phyloP scores from a whole-genome alignment of 1,139 yeast species.

The Yamadazyma mexicana region DNA sequence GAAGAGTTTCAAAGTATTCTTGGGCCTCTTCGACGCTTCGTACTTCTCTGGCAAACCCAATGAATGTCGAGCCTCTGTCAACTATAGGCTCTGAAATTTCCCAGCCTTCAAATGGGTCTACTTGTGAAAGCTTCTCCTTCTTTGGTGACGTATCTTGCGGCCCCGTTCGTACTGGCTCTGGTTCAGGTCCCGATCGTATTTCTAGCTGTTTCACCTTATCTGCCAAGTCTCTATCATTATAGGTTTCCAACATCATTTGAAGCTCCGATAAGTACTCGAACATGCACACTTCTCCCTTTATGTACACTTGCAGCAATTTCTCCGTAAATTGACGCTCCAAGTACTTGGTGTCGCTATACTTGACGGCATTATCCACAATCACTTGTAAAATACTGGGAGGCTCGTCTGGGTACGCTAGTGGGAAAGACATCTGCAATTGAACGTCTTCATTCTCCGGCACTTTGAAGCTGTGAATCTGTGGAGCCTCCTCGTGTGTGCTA shows the following conservation, averaged over 20 bases:
- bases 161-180: neutral
- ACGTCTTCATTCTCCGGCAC: constrained; percentile 67
- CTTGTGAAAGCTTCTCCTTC: neutral
- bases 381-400: constrained; percentile 59
- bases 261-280: constrained; percentile 75
- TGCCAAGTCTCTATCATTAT: constrained; percentile 20
- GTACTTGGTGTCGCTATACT: constrained; percentile 44
- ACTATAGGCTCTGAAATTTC: constrained; percentile 67
- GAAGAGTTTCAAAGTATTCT: constrained; percentile 48
- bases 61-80: constrained; percentile 84
- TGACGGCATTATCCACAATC: constrained; percentile 28
- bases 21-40: constrained; percentile 65
- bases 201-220: constrained; percentile 2
- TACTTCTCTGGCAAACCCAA: constrained; percentile 70
- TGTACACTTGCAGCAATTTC: constrained; percentile 50
- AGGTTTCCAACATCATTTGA: constrained; percentile 48
- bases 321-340: constrained; percentile 45
- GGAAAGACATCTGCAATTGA: constrained; percentile 65
- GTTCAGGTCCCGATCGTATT: constrained; percentile 3
- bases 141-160: neutral
- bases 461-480: constrained; percentile 47
- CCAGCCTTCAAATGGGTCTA: constrained; percentile 70
- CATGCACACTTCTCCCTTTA: constrained; percentile 67
- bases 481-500: constrained; percentile 30
- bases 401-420: constrained; percentile 65